phyloP scores from a whole-genome alignment of 1,284 basidiomycete genomes.

The Heliocybe sulcata region DNA sequence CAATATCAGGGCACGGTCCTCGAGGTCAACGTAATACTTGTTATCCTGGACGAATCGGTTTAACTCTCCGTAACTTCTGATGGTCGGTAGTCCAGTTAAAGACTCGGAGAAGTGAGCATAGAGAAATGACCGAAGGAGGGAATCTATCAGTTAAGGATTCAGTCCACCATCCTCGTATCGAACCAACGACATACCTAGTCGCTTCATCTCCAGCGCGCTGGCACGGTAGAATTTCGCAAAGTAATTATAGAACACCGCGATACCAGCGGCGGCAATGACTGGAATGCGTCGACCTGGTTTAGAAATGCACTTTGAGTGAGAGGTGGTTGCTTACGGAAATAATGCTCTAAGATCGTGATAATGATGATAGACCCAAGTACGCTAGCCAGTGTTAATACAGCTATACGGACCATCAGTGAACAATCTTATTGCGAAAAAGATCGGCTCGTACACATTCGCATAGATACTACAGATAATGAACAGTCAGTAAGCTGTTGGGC shows the following conservation, averaged over 20 bases:
- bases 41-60: slow-evolving; percentile 61
- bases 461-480: slow-evolving; percentile 36
- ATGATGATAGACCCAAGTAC: slow-evolving; percentile 57
- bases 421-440: not conserved
- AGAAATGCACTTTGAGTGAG: not conserved
- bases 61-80: slow-evolving; percentile 65
- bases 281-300: not conserved
- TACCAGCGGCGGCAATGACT: slow-evolving; percentile 45
- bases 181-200: slow-evolving; percentile 36
- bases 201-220: slow-evolving; percentile 67
- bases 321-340: slow-evolving; percentile 46
- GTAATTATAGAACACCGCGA: slow-evolving; percentile 46
- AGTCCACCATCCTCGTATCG: slow-evolving; percentile 19
- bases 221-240: slow-evolving; percentile 58
- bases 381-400: slow-evolving; percentile 39
- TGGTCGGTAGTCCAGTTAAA: slow-evolving; percentile 68
- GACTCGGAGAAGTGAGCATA: slow-evolving; percentile 83
- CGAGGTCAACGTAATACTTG: slow-evolving; percentile 67
- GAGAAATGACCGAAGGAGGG: slow-evolving; percentile 61
- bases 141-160: slow-evolving; percentile 28
- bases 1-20: slow-evolving; percentile 57
- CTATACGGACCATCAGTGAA: slow-evolving; percentile 21
- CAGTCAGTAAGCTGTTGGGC: not conserved
- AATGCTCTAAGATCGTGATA: slow-evolving; percentile 64
- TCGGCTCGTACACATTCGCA: slow-evolving; percentile 48